These are phyloP conservation scores for Myriosclerotinia curreyana DNA, from an alignment of 2,329 filamentous ascomycete genomes.

Conservation along the genomic window DNA sequence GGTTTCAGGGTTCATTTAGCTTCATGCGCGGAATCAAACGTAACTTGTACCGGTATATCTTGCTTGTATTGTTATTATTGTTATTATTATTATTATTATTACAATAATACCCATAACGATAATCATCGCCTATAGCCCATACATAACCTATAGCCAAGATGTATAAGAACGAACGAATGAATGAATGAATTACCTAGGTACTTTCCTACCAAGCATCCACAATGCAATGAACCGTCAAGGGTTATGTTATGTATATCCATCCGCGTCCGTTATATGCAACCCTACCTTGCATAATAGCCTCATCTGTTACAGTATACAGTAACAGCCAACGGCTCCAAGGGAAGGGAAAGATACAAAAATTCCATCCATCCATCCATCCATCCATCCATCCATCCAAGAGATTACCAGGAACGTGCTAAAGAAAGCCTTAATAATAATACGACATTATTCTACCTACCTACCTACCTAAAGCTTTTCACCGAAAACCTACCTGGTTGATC, in stretches of 20 bases:
- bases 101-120: neutral
- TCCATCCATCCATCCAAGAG: too few species aligned
- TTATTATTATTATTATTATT: too few species aligned
- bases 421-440: slow-evolving; percentile 22
- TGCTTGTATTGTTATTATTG: too few species aligned
- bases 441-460: too few species aligned
- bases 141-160: neutral
- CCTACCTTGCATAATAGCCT: slow-evolving; percentile 3
- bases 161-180: too few species aligned
- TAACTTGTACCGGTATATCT: too few species aligned
- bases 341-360: too few species aligned
- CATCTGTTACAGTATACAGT: neutral
- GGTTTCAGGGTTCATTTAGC: neutral
- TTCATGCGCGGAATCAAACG: slow-evolving; percentile 3
- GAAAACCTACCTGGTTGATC: too few species aligned
- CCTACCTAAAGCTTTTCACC: neutral
- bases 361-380: too few species aligned
- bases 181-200: too few species aligned
- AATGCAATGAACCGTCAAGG: neutral
- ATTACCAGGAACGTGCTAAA: slow-evolving; percentile 19
- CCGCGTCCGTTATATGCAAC: neutral
- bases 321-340: slow-evolving; percentile 1
- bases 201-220: neutral
- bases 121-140: too few species aligned
- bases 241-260: neutral